Evolutionary conservation across 176 grass and related monocot species (phyloP), one percentile per base, ranked within the genome.

Genomic region (Tuctoria greenei): DNA sequence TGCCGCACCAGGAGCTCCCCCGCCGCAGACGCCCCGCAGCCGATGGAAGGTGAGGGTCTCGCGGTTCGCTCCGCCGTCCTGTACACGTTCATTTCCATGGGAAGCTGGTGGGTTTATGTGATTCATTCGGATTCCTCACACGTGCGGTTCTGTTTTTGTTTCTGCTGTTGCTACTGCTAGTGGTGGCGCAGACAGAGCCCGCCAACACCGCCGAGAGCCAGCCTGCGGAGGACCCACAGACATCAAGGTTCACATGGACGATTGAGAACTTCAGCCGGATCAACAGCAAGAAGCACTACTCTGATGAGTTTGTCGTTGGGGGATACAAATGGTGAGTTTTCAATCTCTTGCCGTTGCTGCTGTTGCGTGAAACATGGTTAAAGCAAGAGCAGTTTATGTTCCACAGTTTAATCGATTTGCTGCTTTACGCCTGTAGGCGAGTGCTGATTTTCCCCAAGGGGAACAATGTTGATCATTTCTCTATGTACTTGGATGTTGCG

Each of bases 361-460:
- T 10, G 10, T 2, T 2, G 8, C 25, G 7, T 43, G 63, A 63
- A 69, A 46, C 50, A 34, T 8, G 8, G 38, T 28, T 55, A 56
- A 8, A 34, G 0, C 62, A 42, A 43, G 34, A 63, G 11, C 9
- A 14, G 23, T 35, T 61, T 26, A 37, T 16, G 31, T 34, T 5
- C 12, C 4, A 11, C 23, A 25, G 69, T 74, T 67, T 88, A 20
- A 75, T 69, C 1, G 17, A 70, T 16, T 27, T 34, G 31, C 46
- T 47, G 1, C 8, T n/a, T 69, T 75, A 64, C 42, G 54, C 21
- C 6, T 64, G 66, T 57, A 97, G 95, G 95, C 83, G 95, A 26
- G 91, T 97, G 78, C 82, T 97, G 43, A 93, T 92, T 78, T 97
- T 97, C 44, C 86, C 95, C 31, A 97, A 97, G 81, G 95, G 95